A percentile compares a stretch with the other conserved stretches of the same genome.
These are phyloP conservation scores for Torulaspora maleeae DNA, from an alignment of 805 yeast genomes.

Conservation along the genomic window DNA sequence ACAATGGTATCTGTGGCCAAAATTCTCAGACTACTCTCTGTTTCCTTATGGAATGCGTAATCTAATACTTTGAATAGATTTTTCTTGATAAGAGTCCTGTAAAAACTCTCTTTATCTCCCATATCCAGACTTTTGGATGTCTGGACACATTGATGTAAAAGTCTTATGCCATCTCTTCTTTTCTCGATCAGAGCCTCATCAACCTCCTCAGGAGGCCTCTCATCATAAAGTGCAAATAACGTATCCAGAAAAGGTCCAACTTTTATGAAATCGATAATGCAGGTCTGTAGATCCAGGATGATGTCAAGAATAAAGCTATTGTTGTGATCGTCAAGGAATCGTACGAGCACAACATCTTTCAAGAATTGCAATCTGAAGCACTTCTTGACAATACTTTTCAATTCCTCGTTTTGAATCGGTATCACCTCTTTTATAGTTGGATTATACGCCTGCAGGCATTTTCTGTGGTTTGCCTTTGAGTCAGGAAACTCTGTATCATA, in stretches of 20 bases:
- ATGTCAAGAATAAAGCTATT: conserved; percentile 54
- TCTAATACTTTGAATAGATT: conserved; percentile 69
- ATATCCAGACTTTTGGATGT: conserved; percentile 66
- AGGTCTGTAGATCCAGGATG: conserved; percentile 31
- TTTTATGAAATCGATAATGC: conserved; percentile 34
- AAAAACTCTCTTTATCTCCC: conserved; percentile 63
- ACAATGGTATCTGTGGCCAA: conserved; percentile 78
- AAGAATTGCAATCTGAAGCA: conserved; percentile 77
- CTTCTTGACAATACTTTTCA: conserved; percentile 56
- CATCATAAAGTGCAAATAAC: conserved; percentile 54
- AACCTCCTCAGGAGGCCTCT: conserved; percentile 7
- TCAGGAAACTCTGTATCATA: conserved; percentile 85
- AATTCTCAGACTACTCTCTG: conserved; percentile 44
- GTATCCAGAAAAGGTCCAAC: conserved; percentile 46
- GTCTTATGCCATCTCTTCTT: conserved; percentile 65
- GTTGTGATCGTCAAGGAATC: conserved; percentile 77
- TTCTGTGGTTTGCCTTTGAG: conserved; percentile 74
- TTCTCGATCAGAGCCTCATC: conserved; percentile 23
- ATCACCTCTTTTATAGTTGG: conserved; percentile 61
- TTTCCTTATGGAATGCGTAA: conserved; percentile 59
- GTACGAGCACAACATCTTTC: conserved; percentile 80
- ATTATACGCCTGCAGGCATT: conserved; percentile 50
- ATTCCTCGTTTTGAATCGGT: conserved; percentile 50
- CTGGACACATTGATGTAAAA: conserved; percentile 73
- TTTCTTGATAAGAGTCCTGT: conserved; percentile 52